A percentile compares a stretch with the other conserved stretches of the same genome.
phyloP scores from a whole-genome alignment of 1,139 yeast species.

The Sugiyamaella castrensis region DNA sequence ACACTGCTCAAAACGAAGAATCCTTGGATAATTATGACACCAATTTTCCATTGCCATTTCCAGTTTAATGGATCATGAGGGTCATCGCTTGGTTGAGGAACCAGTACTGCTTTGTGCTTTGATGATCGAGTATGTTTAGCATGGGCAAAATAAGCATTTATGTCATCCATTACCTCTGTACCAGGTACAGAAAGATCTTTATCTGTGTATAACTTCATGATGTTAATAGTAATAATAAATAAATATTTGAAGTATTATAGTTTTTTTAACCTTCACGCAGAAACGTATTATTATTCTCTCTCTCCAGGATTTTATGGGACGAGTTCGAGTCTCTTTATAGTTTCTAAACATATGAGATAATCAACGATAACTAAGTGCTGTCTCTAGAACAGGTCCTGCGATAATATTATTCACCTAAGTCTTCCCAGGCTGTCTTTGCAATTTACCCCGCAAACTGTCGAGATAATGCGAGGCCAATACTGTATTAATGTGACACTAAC shows the following conservation, averaged over 20 bases:
- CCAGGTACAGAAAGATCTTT: constrained; percentile 1
- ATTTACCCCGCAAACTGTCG: too few relatives aligned
- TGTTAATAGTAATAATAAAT: neutral
- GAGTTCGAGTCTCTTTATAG: neutral
- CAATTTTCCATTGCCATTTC: constrained; percentile 40
- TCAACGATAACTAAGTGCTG: too few relatives aligned
- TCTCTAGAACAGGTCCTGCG: too few relatives aligned
- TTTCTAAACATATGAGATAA: too few relatives aligned
- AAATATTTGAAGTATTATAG: too few relatives aligned
- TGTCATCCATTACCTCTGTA: constrained; percentile 1
- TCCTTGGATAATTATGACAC: constrained; percentile 10
- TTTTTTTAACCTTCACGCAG: too few relatives aligned
- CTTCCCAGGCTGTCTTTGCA: too few relatives aligned
- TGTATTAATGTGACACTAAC: too few relatives aligned
- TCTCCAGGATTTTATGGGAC: neutral
- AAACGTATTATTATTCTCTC: too few relatives aligned
- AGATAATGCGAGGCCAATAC: too few relatives aligned
- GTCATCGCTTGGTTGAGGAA: constrained; percentile 47
- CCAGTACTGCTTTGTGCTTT: constrained; percentile 30
- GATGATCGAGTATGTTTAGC: neutral
- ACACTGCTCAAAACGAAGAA: constrained; percentile 2
- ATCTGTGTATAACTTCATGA: neutral
- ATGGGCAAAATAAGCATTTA: neutral
- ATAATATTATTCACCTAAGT: too few relatives aligned
- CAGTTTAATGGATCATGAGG: constrained; percentile 52